Percentiles rank a stretch among this genome's conserved stretches.
phyloP scores from a whole-genome alignment of 2,329 filamentous ascomycete species.

The Colletotrichum acutatum region DNA sequence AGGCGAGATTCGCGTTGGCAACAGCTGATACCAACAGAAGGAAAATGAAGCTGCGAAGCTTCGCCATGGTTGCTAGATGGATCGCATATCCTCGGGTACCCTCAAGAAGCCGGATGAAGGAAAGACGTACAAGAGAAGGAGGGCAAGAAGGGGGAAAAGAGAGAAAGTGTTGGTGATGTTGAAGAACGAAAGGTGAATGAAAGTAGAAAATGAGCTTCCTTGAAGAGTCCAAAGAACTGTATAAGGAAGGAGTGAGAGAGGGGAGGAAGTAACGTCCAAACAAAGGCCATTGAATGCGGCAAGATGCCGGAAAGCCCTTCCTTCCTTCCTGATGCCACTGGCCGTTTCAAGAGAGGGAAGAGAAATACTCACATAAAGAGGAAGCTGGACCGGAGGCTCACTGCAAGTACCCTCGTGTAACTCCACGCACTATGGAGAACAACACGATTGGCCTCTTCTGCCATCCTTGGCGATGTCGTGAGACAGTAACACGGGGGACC shows the following conservation, averaged over 20 bases:
- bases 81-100: neutral
- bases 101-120: neutral
- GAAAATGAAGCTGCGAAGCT: neutral
- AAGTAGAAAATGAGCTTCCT: neutral
- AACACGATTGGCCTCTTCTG: neutral
- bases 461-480: neutral
- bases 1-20: neutral
- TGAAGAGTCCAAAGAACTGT: neutral
- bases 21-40: neutral
- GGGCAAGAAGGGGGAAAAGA: neutral
- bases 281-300: too few species aligned
- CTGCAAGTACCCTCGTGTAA: neutral
- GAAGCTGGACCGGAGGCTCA: neutral
- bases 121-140: neutral
- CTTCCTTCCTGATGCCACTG: neutral
- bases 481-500: neutral
- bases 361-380: neutral
- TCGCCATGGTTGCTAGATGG: slow-evolving; percentile 4
- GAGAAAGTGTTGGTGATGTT: neutral
- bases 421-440: neutral
- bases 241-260: neutral
- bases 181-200: neutral
- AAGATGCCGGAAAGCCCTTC: neutral
- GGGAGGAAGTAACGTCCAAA: neutral
- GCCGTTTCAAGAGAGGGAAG: neutral